Evolutionary conservation across 2,329 filamentous ascomycete species (phyloP).

Genomic region (Claviceps humidiphila): DNA sequence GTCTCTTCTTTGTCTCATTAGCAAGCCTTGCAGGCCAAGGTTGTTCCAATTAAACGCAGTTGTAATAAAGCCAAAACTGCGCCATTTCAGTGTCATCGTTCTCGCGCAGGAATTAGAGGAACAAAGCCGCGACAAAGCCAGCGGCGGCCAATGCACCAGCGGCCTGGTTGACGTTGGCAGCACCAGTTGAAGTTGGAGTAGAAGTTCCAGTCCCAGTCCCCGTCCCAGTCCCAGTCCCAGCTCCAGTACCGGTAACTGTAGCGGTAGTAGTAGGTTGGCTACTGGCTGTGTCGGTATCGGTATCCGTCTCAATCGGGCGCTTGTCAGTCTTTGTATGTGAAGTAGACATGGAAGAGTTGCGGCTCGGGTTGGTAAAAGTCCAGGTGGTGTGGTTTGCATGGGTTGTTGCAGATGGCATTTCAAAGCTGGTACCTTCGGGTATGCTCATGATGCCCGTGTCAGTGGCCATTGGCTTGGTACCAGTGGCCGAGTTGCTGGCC

Average conservation of each 20-base stretch:
- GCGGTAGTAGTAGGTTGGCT: constrained; percentile 2
- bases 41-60: no score
- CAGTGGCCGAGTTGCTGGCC: not conserved
- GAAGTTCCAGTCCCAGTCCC: no score
- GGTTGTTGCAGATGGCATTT: constrained; percentile 33
- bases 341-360: constrained; percentile 1
- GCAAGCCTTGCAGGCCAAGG: no score
- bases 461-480: not conserved
- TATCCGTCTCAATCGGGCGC: not conserved
- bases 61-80: no score
- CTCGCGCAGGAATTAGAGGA: constrained; percentile 21
- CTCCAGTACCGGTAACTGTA: constrained; percentile 2
- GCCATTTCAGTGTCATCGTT: not conserved
- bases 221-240: no score
- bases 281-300: not conserved
- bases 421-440: constrained; percentile 44
- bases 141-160: constrained; percentile 23
- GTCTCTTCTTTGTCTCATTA: no score
- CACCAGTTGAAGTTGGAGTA: constrained; percentile 14
- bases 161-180: constrained; percentile 17
- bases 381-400: not conserved
- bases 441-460: constrained; percentile 8
- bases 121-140: constrained; percentile 26
- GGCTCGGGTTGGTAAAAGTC: not conserved
- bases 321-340: not conserved